phyloP scores from a whole-genome alignment of 306 rosid genomes.

The Lupinus albus region DNA sequence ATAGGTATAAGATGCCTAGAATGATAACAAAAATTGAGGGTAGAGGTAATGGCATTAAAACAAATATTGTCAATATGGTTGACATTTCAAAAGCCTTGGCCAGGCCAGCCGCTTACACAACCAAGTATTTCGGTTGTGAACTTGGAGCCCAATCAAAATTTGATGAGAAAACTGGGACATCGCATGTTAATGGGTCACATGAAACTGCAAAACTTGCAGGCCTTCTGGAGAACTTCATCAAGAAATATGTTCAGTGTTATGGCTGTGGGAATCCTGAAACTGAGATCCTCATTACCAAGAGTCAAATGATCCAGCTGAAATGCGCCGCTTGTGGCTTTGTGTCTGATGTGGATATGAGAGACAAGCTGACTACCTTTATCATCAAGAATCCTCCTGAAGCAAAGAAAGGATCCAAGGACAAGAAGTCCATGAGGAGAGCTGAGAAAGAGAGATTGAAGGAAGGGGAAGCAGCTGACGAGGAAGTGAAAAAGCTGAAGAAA shows the following conservation, averaged over 20 bases:
- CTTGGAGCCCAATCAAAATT: slow-evolving; percentile 73
- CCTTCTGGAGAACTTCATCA: slow-evolving; percentile 69
- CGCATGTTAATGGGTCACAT: slow-evolving; percentile 71
- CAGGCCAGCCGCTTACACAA: slow-evolving; percentile 68
- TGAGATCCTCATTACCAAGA: slow-evolving; percentile 61
- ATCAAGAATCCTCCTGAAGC: slow-evolving; percentile 68
- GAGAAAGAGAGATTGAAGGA: slow-evolving; percentile 70
- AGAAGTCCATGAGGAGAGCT: slow-evolving; percentile 74
- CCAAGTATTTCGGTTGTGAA: slow-evolving; percentile 69
- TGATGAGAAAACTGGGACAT: slow-evolving; percentile 69
- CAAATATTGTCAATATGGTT: slow-evolving; percentile 71
- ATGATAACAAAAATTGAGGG: slow-evolving; percentile 79
- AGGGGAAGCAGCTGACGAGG: slow-evolving; percentile 73
- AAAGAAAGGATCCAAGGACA: slow-evolving; percentile 65
- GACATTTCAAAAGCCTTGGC: slow-evolving; percentile 73
- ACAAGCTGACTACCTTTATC: slow-evolving; percentile 69
- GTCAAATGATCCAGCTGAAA: slow-evolving; percentile 66
- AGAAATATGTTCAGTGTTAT: slow-evolving; percentile 68
- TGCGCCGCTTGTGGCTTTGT: slow-evolving; percentile 76
- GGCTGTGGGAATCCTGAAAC: slow-evolving; percentile 79
- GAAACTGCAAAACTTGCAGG: slow-evolving; percentile 75
- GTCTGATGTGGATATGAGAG: slow-evolving; percentile 76
- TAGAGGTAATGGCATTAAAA: slow-evolving; percentile 75
- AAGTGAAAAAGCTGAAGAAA: slow-evolving; percentile 58
- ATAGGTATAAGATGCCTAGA: slow-evolving; percentile 74